Evolutionary conservation across 495 filamentous ascomycete species (phyloP), one percentile per base, ranked within the genome.

Genomic region (Aspergillus haitiensis): DNA sequence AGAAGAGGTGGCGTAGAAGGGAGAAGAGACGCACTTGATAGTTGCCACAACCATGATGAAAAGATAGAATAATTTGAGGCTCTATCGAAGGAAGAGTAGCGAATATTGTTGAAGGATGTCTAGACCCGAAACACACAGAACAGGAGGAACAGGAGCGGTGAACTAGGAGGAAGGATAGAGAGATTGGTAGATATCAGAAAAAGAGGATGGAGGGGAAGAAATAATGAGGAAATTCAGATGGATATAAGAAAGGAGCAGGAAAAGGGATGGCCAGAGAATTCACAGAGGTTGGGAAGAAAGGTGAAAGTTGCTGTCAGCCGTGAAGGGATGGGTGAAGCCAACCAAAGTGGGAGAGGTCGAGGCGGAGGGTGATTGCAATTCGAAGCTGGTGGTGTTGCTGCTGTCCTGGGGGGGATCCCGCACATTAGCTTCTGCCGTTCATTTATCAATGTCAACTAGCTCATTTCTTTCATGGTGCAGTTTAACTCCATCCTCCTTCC

Each of bases 1-100:
- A 51, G 55, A 52, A 40, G 56, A 40, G 39, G 31, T 16, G 32
- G 34, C 12, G 33, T n/a, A 52, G 62, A 62, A 52, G 60, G 58
- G 57, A 56, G 44, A 55, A 50, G 64, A 56, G 40, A 56, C 69
- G 52, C 66, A 72, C 73, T 72, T 75, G 67, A 73, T 74, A 58
- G 71, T 75, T 65, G 72, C 72, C 48, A 75, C 72, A 59, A 73
- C 72, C 72, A 75, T 75, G 37, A 67, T 72, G 63, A 46, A 64
- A 33, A 50, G n/a, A 40, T 50, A 39, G 27, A 34, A 33, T 13
- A 52, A 51, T 55, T 48, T 47, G 42, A 55, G 51, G 58, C 52
- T 52, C 51, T 58, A 27, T 54, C 49, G 52, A 60, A 52, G 33
- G 34, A 6, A 42, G 36, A 34, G 54, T 56, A 33, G 46, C 58